These are phyloP conservation scores for Pterocarpus macrocarpus DNA, from an alignment of 306 rosid species.

Conservation along the genomic window DNA sequence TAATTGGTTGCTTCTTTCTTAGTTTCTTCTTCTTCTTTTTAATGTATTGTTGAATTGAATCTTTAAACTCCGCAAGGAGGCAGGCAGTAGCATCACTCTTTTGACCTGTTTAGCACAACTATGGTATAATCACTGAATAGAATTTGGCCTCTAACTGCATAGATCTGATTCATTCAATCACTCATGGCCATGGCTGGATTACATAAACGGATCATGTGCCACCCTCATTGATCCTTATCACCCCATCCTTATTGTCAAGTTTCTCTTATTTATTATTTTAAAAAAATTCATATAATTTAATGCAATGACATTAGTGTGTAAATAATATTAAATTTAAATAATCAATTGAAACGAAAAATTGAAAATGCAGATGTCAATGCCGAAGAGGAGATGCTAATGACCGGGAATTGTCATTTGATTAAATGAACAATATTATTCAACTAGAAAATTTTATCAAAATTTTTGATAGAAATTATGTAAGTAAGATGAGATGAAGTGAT, in stretches of 20 bases:
- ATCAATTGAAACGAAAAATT: background rate
- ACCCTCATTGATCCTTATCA: background rate
- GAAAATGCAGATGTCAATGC: slow-evolving; percentile 33
- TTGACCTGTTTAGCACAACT: background rate
- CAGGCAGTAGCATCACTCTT: background rate
- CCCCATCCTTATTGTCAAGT: too few species aligned
- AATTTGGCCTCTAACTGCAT: background rate
- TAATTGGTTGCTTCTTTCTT: background rate
- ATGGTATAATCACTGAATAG: background rate
- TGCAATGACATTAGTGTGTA: too few species aligned
- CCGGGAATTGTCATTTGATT: background rate
- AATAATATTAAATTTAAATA: too few species aligned
- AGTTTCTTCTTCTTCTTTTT: too few species aligned
- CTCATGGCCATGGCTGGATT: background rate
- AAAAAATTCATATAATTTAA: too few species aligned
- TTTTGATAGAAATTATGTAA: too few species aligned
- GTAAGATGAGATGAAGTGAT: too few species aligned
- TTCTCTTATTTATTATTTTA: too few species aligned
- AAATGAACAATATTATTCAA: too few species aligned
- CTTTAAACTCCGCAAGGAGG: too few species aligned
- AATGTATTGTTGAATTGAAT: background rate
- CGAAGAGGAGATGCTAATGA: slow-evolving; percentile 6
- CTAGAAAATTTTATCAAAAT: too few species aligned
- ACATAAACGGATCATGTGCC: background rate
- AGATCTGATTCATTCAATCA: background rate